These are phyloP conservation scores for Boletus sp. DNA, from an alignment of 768 basidiomycete species.

Conservation along the genomic window DNA sequence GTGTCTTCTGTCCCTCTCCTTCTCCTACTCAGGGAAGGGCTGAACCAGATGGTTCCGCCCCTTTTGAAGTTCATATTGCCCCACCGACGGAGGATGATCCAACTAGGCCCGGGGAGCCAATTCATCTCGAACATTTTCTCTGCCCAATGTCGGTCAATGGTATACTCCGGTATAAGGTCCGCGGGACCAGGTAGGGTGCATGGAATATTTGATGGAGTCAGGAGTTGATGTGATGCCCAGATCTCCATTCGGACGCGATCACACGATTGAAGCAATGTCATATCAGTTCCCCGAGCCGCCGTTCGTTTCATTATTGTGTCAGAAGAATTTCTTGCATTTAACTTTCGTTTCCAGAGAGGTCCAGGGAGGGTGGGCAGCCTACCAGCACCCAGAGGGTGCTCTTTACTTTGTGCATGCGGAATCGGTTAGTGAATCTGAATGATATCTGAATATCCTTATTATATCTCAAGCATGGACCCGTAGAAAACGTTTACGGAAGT, in stretches of 20 bases:
- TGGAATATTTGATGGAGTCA: background rate
- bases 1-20: background rate
- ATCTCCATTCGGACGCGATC: background rate
- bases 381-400: constrained; percentile 61
- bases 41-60: background rate
- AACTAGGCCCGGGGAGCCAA: background rate
- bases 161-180: constrained; percentile 5
- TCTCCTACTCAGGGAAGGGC: background rate
- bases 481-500: constrained; percentile 57
- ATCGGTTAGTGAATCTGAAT: constrained; percentile 35
- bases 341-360: constrained; percentile 6
- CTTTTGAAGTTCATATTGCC: background rate
- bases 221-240: constrained; percentile 10
- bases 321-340: background rate
- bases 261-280: constrained; percentile 14
- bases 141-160: constrained; percentile 10
- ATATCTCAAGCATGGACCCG: constrained; percentile 15
- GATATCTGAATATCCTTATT: background rate
- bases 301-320: constrained; percentile 9
- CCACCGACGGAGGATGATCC: background rate
- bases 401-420: constrained; percentile 54
- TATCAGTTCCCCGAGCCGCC: constrained; percentile 16
- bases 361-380: constrained; percentile 43
- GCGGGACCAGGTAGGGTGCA: constrained; percentile 6
- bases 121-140: background rate